These are phyloP conservation scores for Wickerhamomyces strasburgensis DNA, from an alignment of 805 yeast genomes.

Conservation along the genomic window DNA sequence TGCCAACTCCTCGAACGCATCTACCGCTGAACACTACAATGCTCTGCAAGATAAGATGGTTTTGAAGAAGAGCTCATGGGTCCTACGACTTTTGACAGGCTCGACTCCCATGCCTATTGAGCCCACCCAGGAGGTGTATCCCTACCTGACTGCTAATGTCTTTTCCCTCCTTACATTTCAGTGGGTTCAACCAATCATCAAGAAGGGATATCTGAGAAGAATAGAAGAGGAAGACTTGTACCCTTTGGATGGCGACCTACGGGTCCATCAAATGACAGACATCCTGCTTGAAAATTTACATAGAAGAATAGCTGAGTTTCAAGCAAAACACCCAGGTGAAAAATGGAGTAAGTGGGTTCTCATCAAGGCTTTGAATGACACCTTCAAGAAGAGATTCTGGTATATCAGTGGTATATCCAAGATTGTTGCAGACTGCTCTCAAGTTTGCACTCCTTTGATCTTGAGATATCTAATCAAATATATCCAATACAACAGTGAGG, in stretches of 20 bases:
- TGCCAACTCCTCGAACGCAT: too few species aligned
- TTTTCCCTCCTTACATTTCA: slow-evolving; percentile 16
- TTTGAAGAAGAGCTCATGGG: slow-evolving; percentile 12
- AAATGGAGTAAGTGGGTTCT: slow-evolving; percentile 23
- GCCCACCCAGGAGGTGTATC: slow-evolving; percentile 14
- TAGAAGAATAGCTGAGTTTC: slow-evolving; percentile 23
- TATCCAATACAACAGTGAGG: slow-evolving; percentile 41
- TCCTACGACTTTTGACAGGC: slow-evolving; percentile 17
- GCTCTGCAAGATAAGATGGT: slow-evolving; percentile 13
- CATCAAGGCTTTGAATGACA: slow-evolving; percentile 31
- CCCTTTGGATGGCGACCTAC: slow-evolving; percentile 32
- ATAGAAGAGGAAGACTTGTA: slow-evolving; percentile 54
- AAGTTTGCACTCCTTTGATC: slow-evolving; percentile 60
- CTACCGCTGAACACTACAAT: too few species aligned
- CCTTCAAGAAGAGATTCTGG: slow-evolving; percentile 32
- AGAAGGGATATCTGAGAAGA: slow-evolving; percentile 56
- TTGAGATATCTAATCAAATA: slow-evolving; percentile 60
- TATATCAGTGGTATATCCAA: slow-evolving; percentile 25
- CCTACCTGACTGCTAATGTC: slow-evolving; percentile 16
- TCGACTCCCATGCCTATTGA: slow-evolving; percentile 19
- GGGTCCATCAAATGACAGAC: slow-evolving; percentile 31
- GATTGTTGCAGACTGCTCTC: slow-evolving; percentile 27
- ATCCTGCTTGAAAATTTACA: slow-evolving; percentile 30
- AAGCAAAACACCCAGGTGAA: slow-evolving; percentile 21
- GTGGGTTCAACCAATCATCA: slow-evolving; percentile 23